A percentile compares a stretch with the other conserved stretches of the same genome.
Conservation (phyloP, 2,329 filamentous ascomycete species). For the Bipolaris victoriae region DNA sequence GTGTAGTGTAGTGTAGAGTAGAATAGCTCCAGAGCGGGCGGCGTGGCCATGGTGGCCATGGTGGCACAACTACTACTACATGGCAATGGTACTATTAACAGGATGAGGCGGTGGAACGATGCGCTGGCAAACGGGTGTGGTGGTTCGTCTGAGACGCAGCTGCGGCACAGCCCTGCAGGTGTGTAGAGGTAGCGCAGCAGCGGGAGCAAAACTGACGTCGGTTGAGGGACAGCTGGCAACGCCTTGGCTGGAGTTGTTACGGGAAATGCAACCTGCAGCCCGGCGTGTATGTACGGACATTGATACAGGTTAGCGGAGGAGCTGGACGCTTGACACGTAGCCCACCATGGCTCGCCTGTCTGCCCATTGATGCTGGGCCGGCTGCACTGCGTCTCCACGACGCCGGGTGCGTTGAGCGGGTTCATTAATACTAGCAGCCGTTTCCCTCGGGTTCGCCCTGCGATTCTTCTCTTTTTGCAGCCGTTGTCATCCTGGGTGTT, state of each 20-base stretch:
- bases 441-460: conserved; percentile 36
- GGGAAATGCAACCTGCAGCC: conserved; percentile 38
- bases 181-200: conserved; percentile 10
- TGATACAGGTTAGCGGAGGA: conserved; percentile 43
- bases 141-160: conserved; percentile 26
- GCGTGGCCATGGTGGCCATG: no score
- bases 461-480: conserved; percentile 26
- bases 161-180: conserved; percentile 33
- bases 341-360: conserved; percentile 44
- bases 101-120: conserved; percentile 27
- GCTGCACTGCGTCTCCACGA: conserved; percentile 45
- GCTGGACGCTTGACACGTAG: conserved; percentile 45
- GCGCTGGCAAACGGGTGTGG: conserved; percentile 33
- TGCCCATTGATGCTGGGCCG: conserved; percentile 51
- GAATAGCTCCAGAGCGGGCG: no score
- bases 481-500: conserved; percentile 9
- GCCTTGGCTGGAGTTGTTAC: conserved; percentile 35
- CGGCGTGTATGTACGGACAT: conserved; percentile 13
- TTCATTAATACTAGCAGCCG: conserved; percentile 41
- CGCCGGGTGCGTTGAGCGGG: conserved; percentile 39
- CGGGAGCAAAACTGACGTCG: conserved; percentile 27
- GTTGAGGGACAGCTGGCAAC: conserved; percentile 46
- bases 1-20: no score
- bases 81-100: neutral
- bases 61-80: no score